Conservation (phyloP, 192 early-diverging fungal genomes). For the Coemansia sp. region DNA sequence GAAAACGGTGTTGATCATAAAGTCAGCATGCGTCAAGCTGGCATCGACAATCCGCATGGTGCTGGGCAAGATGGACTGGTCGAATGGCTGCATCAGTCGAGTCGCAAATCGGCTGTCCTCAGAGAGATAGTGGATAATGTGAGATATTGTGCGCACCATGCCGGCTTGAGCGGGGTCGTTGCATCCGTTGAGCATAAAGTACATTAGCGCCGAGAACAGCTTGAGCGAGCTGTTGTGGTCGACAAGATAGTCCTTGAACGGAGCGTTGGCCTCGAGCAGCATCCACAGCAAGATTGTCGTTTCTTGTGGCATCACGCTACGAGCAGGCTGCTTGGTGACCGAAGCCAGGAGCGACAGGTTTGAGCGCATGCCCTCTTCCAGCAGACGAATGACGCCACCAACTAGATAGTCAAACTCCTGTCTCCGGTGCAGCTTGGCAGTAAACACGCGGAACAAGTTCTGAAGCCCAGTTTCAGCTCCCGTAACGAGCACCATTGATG, state of each 20-base stretch:
- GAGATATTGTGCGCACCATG: conserved; percentile 64
- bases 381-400: conserved; percentile 73
- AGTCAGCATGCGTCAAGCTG: conserved; percentile 73
- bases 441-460: conserved; percentile 76
- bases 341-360: conserved; percentile 46
- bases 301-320: conserved; percentile 56
- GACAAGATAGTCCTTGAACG: conserved; percentile 44
- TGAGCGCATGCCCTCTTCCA: conserved; percentile 73
- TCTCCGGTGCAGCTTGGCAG: conserved; percentile 75
- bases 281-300: conserved; percentile 84
- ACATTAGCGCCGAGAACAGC: conserved; percentile 42
- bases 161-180: conserved; percentile 56
- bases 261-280: conserved; percentile 73
- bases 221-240: conserved; percentile 45
- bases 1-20: conserved; percentile 78
- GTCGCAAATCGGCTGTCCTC: conserved; percentile 49
- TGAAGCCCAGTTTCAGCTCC: conserved; percentile 46
- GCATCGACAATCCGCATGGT: conserved; percentile 61
- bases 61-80: conserved; percentile 54
- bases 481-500: conserved; percentile 37
- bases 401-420: conserved; percentile 83
- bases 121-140: conserved; percentile 56
- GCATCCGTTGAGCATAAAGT: conserved; percentile 51
- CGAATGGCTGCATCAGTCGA: conserved; percentile 52
- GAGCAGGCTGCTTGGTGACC: conserved; percentile 34